Conservation (phyloP, 1,139 yeast genomes). For the Nakaseomyces bracarensis region DNA sequence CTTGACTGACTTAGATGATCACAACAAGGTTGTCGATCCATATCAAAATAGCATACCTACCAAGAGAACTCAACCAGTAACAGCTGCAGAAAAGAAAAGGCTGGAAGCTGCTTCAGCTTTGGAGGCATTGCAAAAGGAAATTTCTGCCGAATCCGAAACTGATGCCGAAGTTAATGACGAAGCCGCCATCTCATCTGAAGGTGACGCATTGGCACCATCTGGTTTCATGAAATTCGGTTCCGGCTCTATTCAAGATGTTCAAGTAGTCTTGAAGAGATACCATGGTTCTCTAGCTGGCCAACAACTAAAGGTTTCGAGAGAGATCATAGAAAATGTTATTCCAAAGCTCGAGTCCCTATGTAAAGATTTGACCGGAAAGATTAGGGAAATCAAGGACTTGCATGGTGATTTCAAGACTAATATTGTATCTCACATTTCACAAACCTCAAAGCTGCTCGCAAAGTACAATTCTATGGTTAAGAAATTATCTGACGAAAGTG, state of each 20-base stretch:
- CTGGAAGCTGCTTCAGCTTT: neutral
- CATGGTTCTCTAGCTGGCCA: conserved; percentile 38
- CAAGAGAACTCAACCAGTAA: conserved; percentile 16
- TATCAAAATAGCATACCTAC: conserved; percentile 14
- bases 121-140: neutral
- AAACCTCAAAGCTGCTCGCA: conserved; percentile 37
- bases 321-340: conserved; percentile 44
- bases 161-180: conserved; percentile 6
- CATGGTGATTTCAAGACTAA: conserved; percentile 30
- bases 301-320: conserved; percentile 45
- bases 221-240: conserved; percentile 44
- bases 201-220: conserved; percentile 31
- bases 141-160: neutral
- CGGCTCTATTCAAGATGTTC: conserved; percentile 41
- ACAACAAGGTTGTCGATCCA: conserved; percentile 30
- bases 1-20: conserved; percentile 32
- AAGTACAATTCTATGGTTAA: conserved; percentile 37
- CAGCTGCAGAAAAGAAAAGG: conserved; percentile 12
- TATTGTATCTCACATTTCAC: conserved; percentile 24
- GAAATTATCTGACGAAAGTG: conserved; percentile 15
- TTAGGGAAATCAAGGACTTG: conserved; percentile 41
- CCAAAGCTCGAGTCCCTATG: conserved; percentile 64
- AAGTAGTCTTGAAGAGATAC: conserved; percentile 39
- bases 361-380: conserved; percentile 52
- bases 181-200: conserved; percentile 12